Percentiles rank a stretch among this genome's conserved stretches.
These are phyloP conservation scores for Vigna nakashimae DNA, from an alignment of 306 rosid species.

Conservation along the genomic window DNA sequence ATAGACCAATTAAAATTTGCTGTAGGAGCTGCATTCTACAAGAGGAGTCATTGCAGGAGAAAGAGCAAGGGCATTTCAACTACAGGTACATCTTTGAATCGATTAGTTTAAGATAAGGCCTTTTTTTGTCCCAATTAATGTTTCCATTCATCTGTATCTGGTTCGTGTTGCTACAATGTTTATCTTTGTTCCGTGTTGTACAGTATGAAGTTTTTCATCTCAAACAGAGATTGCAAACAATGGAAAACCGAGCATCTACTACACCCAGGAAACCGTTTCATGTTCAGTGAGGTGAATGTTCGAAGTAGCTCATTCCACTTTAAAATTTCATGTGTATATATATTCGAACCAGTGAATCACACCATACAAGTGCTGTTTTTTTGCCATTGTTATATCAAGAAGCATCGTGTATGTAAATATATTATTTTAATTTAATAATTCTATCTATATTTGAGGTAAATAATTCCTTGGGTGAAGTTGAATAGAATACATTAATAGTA, in stretches of 20 bases:
- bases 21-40: slow-evolving; percentile 93
- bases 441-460: not conserved
- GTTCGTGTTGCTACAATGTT: slow-evolving; percentile 4
- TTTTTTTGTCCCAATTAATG: not conserved
- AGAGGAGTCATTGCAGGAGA: slow-evolving; percentile 93
- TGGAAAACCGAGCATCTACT: slow-evolving; percentile 87
- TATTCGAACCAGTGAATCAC: slow-evolving; percentile 25
- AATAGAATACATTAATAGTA: not conserved
- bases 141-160: not conserved
- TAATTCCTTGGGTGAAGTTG: not conserved
- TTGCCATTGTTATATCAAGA: not conserved
- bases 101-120: not conserved
- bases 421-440: not conserved
- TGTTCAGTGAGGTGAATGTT: slow-evolving; percentile 48
- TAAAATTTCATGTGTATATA: slow-evolving; percentile 13
- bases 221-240: slow-evolving; percentile 90
- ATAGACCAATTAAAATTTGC: slow-evolving; percentile 31
- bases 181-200: slow-evolving; percentile 3
- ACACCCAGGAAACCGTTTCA: slow-evolving; percentile 94
- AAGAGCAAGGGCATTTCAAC: slow-evolving; percentile 89
- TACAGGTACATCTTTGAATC: slow-evolving; percentile 65
- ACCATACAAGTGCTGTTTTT: not conserved
- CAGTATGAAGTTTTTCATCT: slow-evolving; percentile 97
- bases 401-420: not conserved
- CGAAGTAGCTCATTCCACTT: not conserved